Percentiles rank a stretch among this genome's conserved stretches.
phyloP scores from a whole-genome alignment of 805 yeast genomes.

The Spathaspora girioi region DNA sequence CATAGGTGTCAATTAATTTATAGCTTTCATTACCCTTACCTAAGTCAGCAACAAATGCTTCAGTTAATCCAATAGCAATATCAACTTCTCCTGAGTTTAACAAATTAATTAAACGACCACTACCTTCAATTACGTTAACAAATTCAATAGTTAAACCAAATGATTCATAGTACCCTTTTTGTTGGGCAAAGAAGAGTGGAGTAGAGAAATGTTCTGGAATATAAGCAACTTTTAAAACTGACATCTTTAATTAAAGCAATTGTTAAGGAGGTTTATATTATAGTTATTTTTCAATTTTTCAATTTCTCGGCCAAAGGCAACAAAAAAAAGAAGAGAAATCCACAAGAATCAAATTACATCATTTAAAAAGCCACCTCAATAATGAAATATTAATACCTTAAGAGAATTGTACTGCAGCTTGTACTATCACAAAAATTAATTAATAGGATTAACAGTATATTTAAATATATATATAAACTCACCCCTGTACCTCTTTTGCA shows the following conservation, averaged over 20 bases:
- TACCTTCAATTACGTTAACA: conserved; percentile 76
- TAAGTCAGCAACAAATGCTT: conserved; percentile 82
- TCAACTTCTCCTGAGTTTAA: conserved; percentile 63
- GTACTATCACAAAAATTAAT: neutral
- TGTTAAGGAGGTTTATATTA: neutral
- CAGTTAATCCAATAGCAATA: conserved; percentile 85
- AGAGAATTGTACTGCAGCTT: neutral
- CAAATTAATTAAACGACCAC: conserved; percentile 80
- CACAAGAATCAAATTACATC: neutral
- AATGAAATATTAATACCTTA: neutral
- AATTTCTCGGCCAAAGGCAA: neutral
- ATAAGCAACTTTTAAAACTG: conserved; percentile 59
- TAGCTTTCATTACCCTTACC: conserved; percentile 66
- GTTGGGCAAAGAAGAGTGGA: conserved; percentile 70
- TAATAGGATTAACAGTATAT: neutral
- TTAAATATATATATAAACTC: neutral
- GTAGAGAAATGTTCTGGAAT: conserved; percentile 93
- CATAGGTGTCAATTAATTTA: conserved; percentile 77
- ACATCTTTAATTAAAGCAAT: neutral
- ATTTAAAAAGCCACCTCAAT: neutral
- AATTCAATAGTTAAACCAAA: conserved; percentile 55
- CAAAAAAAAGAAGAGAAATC: neutral
- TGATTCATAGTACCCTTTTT: conserved; percentile 51
- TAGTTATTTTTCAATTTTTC: neutral
- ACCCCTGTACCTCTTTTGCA: neutral